A percentile compares a stretch with the other conserved stretches of the same genome.
Evolutionary conservation across 441 rosid genomes (phyloP).

Genomic region (Melastoma candidum): DNA sequence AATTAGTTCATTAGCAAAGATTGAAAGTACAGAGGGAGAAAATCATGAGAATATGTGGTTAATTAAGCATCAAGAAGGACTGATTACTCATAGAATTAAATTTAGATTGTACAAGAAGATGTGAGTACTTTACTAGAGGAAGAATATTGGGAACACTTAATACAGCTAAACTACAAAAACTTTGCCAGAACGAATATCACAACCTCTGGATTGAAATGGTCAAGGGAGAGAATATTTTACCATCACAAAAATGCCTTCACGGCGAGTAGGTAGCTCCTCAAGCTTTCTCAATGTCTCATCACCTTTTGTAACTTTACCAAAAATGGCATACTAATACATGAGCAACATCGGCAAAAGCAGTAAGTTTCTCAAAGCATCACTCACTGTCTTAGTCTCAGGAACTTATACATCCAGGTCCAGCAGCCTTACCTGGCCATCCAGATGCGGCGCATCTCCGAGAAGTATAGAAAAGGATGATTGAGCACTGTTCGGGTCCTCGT

Average conservation of each 20-base stretch:
- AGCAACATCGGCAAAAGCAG: constrained; percentile 10
- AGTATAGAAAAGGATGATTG: constrained; percentile 83
- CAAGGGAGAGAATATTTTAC: constrained; percentile 27
- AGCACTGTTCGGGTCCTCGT: constrained; percentile 79
- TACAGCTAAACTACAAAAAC: not conserved
- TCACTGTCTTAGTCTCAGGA: not conserved
- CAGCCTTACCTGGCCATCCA: constrained; percentile 57
- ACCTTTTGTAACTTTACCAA: constrained; percentile 91
- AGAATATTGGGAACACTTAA: not conserved
- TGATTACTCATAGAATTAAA: constrained; percentile 2
- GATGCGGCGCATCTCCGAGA: constrained; percentile 94
- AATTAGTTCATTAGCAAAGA: too few relatives aligned
- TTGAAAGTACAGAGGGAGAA: too few relatives aligned
- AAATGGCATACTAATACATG: constrained; percentile 69
- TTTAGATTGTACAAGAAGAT: not conserved
- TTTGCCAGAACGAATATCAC: not conserved
- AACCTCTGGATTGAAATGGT: constrained; percentile 1
- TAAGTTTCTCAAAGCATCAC: constrained; percentile 9
- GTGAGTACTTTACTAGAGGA: too few relatives aligned
- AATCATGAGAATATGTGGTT: not conserved
- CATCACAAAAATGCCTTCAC: constrained; percentile 91
- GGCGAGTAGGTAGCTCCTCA: constrained; percentile 81
- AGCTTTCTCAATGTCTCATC: constrained; percentile 78
- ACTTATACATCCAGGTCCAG: not conserved
- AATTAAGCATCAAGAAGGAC: constrained; percentile 9